Percentiles rank a stretch among this genome's conserved stretches.
Conservation (phyloP, 345 rosid genomes). For the Acer saccharum region DNA sequence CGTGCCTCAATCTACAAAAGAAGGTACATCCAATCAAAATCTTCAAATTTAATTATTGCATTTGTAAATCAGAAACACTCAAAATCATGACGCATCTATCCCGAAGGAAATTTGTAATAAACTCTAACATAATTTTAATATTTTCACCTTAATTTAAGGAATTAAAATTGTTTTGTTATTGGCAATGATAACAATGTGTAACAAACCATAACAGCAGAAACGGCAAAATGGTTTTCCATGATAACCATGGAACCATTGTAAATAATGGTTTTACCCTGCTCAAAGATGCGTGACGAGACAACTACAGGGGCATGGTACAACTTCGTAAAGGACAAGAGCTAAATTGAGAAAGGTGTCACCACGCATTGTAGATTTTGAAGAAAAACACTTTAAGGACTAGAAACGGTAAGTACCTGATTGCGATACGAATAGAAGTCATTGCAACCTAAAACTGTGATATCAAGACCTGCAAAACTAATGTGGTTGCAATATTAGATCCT, state of each 20-base stretch:
- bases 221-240: not conserved
- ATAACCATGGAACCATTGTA: not conserved
- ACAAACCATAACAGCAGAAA: not conserved
- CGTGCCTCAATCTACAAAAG: constrained; percentile 71
- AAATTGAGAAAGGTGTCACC: not conserved
- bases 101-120: not conserved
- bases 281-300: no score
- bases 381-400: not conserved
- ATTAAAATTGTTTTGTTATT: not conserved
- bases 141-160: not conserved
- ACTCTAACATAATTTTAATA: not conserved
- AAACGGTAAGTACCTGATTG: constrained; percentile 56
- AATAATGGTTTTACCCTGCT: not conserved
- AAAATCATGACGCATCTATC: not conserved
- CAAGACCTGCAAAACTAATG: constrained; percentile 67
- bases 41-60: constrained; percentile 4
- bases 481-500: constrained; percentile 30
- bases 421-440: constrained; percentile 97
- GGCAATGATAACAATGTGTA: not conserved
- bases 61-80: not conserved
- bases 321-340: no score
- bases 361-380: not conserved
- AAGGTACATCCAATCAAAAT: constrained; percentile 16
- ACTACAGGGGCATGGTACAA: no score
- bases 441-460: constrained; percentile 83